Evolutionary conservation across 805 yeast genomes (phyloP).

Genomic region (Myxozyma geophila): DNA sequence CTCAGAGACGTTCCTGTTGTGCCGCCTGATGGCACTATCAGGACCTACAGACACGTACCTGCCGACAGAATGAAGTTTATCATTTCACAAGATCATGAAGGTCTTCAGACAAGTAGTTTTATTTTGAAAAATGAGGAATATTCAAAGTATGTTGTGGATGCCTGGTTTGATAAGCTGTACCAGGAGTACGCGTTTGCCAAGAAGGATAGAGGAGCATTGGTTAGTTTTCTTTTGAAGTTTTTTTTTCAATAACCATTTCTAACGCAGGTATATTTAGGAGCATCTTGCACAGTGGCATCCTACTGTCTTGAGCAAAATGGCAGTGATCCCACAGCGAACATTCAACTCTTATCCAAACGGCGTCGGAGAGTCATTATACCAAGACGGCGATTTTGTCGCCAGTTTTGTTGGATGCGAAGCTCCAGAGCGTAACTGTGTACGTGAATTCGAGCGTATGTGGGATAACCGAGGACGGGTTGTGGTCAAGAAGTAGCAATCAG

Average conservation of each 20-base stretch:
- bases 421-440: constrained; percentile 33
- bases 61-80: constrained; percentile 61
- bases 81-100: constrained; percentile 68
- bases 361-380: constrained; percentile 38
- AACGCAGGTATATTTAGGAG: constrained; percentile 11
- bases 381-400: constrained; percentile 44
- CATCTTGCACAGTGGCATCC: constrained; percentile 97
- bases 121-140: constrained; percentile 67
- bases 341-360: constrained; percentile 49
- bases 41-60: constrained; percentile 66
- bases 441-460: constrained; percentile 37
- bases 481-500: neutral
- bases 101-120: constrained; percentile 71
- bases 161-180: constrained; percentile 75
- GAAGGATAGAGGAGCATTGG: constrained; percentile 60
- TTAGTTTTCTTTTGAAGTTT: constrained; percentile 40
- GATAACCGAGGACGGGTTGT: constrained; percentile 33
- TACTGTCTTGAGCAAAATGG: constrained; percentile 68
- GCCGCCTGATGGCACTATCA: constrained; percentile 68
- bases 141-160: constrained; percentile 73
- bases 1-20: constrained; percentile 72
- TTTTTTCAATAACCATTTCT: neutral
- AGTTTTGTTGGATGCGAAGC: constrained; percentile 37
- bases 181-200: constrained; percentile 66
- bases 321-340: constrained; percentile 68